A percentile compares a stretch with the other conserved stretches of the same genome.
phyloP scores from a whole-genome alignment of 106 monocot genomes.

The Chionographis japonica region DNA sequence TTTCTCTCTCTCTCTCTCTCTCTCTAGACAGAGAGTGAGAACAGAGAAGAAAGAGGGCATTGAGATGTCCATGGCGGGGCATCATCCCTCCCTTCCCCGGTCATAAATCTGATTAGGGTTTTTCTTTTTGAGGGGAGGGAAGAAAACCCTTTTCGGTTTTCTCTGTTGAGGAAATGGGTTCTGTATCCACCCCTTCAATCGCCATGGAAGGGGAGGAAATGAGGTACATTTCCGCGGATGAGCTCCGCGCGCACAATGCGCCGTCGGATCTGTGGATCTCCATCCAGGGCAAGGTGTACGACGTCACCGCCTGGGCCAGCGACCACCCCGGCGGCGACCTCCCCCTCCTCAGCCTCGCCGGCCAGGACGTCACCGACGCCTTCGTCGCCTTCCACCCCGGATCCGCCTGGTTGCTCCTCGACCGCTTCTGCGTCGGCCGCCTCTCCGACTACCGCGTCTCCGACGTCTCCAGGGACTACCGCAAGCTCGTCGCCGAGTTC shows the following conservation, averaged over 20 bases:
- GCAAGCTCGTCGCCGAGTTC: constrained; percentile 48
- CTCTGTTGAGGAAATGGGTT: too few relatives aligned
- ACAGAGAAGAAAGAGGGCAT: too few relatives aligned
- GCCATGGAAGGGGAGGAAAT: too few relatives aligned
- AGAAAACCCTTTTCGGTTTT: too few relatives aligned
- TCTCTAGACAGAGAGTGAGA: too few relatives aligned
- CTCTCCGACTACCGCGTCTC: constrained; percentile 53
- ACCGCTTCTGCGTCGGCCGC: constrained; percentile 37
- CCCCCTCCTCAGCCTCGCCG: constrained; percentile 37
- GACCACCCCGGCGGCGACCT: constrained; percentile 35
- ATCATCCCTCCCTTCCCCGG: too few relatives aligned
- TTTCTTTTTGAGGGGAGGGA: too few relatives aligned
- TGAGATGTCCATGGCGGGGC: too few relatives aligned
- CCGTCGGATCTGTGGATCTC: constrained; percentile 55
- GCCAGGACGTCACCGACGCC: constrained; percentile 45
- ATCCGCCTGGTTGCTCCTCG: constrained; percentile 41
- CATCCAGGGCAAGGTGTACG: constrained; percentile 64
- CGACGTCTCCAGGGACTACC: constrained; percentile 52
- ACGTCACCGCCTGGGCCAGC: constrained; percentile 44
- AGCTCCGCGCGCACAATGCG: constrained; percentile 36
- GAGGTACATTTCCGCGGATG: constrained; percentile 30
- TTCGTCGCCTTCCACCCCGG: constrained; percentile 62
- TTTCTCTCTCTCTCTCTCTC: neutral
- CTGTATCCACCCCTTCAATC: too few relatives aligned
- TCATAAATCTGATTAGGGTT: too few relatives aligned